phyloP scores from a whole-genome alignment of 78 protist species.

The Dictyostelium citrinum region DNA sequence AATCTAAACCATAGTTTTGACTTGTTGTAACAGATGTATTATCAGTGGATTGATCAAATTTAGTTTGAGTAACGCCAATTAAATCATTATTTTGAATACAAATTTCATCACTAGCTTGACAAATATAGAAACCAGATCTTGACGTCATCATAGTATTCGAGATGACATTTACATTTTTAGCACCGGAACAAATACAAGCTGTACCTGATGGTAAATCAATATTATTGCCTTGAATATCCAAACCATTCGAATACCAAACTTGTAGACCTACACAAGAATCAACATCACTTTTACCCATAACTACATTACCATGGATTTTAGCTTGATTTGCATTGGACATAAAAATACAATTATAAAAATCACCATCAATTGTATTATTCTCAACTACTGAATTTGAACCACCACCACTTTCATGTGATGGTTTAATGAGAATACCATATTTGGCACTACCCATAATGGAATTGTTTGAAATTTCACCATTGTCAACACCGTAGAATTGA shows the following conservation, averaged over 20 bases:
- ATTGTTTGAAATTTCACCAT: slow-evolving; percentile 24
- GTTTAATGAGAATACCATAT: slow-evolving; percentile 40
- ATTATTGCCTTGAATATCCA: slow-evolving; percentile 22
- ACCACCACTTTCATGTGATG: slow-evolving; percentile 59
- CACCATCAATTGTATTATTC: slow-evolving; percentile 53
- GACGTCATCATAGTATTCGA: slow-evolving; percentile 54
- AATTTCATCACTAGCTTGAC: background rate
- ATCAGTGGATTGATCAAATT: slow-evolving; percentile 56
- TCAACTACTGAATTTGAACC: slow-evolving; percentile 5
- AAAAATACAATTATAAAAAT: slow-evolving; percentile 10
- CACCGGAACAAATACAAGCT: slow-evolving; percentile 53
- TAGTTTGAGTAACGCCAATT: background rate
- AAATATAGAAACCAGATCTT: slow-evolving; percentile 31
- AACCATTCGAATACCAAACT: background rate
- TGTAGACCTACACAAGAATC: slow-evolving; percentile 31
- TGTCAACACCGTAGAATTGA: slow-evolving; percentile 56
- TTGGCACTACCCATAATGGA: slow-evolving; percentile 7
- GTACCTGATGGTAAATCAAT: slow-evolving; percentile 39
- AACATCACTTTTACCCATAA: slow-evolving; percentile 8
- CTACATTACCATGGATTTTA: slow-evolving; percentile 1
- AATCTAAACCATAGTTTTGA: slow-evolving; percentile 30
- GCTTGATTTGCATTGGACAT: background rate
- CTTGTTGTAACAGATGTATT: background rate
- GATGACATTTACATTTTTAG: background rate
- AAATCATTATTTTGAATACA: slow-evolving; percentile 36